Conservation (phyloP, 306 rosid genomes). For the Citrullus mucosospermus region DNA sequence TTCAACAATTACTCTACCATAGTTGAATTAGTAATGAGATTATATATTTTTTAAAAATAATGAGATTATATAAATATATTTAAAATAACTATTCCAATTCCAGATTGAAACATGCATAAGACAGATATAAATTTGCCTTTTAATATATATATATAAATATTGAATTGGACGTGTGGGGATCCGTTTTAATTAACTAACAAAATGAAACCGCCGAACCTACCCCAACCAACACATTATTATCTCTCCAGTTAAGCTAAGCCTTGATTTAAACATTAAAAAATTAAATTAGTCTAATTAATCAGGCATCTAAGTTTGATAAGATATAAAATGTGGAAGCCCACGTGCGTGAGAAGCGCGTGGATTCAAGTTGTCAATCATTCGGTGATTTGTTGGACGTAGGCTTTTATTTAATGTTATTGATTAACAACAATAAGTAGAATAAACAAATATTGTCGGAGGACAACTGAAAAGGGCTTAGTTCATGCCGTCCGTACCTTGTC, state of each 20-base stretch:
- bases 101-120: no score
- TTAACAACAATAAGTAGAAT: not conserved
- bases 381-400: not conserved
- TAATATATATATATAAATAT: no score
- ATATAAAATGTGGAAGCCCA: not conserved
- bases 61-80: no score
- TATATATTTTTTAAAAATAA: no score
- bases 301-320: not conserved
- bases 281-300: not conserved
- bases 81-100: no score
- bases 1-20: no score
- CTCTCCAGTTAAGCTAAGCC: not conserved
- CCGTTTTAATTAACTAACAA: not conserved
- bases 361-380: not conserved
- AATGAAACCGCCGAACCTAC: not conserved
- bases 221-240: not conserved
- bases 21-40: no score
- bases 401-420: not conserved
- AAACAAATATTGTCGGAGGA: not conserved
- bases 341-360: not conserved
- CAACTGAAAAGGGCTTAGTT: conserved; percentile 7
- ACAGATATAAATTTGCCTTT: no score
- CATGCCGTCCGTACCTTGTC: conserved; percentile 22
- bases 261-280: not conserved
- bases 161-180: no score